A percentile compares a stretch with the other conserved stretches of the same genome.
phyloP scores from a whole-genome alignment of 1,284 basidiomycete species.

The Fistulinella staudtii region DNA sequence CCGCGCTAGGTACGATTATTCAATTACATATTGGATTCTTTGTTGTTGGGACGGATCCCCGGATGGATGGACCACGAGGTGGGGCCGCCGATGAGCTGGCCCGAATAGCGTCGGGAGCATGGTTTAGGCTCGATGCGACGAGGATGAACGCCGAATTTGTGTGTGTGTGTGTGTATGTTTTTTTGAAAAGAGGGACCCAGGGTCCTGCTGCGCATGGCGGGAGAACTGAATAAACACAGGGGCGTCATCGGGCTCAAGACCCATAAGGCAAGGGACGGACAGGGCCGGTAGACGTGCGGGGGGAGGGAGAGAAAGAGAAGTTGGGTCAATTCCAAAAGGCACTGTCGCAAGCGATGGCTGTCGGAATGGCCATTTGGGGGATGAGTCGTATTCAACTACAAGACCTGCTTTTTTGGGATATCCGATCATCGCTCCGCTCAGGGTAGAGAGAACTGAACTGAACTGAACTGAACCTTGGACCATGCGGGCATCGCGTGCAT shows the following conservation, averaged over 20 bases:
- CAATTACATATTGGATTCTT: conserved; percentile 7
- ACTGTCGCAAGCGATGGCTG: background rate
- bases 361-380: conserved; percentile 4
- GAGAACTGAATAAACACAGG: background rate
- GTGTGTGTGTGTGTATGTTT: background rate
- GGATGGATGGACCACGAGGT: conserved; percentile 1
- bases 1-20: background rate
- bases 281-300: conserved; percentile 11
- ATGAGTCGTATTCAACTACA: conserved; percentile 1
- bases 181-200: background rate
- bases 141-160: conserved; percentile 3
- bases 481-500: conserved; percentile 10
- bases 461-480: background rate
- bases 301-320: conserved; percentile 3
- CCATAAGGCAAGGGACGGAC: background rate
- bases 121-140: conserved; percentile 7
- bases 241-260: too few relatives aligned
- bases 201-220: background rate
- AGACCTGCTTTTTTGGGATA: conserved; percentile 7
- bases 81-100: background rate
- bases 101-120: background rate
- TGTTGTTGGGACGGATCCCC: conserved; percentile 4
- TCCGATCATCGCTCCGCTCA: conserved; percentile 8
- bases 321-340: background rate
- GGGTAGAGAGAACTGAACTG: background rate